Percentiles rank a stretch among this genome's conserved stretches.
Evolutionary conservation across 805 yeast species (phyloP).

Genomic region (Barnettozyma vustinii): DNA sequence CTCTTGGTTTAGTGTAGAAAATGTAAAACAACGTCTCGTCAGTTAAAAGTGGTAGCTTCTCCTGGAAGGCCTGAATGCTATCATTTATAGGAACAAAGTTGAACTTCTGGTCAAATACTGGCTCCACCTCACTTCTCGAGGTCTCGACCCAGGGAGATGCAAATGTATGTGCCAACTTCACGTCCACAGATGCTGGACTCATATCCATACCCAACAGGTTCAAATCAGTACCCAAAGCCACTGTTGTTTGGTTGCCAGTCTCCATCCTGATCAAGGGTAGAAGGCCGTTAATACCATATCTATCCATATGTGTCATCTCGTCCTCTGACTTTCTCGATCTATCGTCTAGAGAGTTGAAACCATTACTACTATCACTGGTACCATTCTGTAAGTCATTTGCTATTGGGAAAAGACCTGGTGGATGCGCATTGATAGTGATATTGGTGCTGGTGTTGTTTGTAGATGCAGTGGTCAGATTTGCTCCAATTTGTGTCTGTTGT

Average conservation of each 20-base stretch:
- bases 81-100: conserved; percentile 8
- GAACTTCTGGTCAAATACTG: conserved; percentile 63
- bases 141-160: conserved; percentile 97
- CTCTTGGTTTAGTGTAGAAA: conserved; percentile 90
- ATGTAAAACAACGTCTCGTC: conserved; percentile 93
- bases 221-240: conserved; percentile 73
- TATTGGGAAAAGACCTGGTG: conserved; percentile 8
- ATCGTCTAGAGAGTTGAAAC: not conserved
- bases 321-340: conserved; percentile 15
- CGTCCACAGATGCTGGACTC: conserved; percentile 28
- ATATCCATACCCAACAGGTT: conserved; percentile 62
- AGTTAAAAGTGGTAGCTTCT: conserved; percentile 57
- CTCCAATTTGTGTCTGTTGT: conserved; percentile 4
- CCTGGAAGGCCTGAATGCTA: conserved; percentile 18
- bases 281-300: conserved; percentile 65
- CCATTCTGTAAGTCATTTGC: conserved; percentile 3
- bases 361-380: not conserved
- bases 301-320: conserved; percentile 42
- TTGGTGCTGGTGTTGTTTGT: conserved; percentile 4
- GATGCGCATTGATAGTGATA: conserved; percentile 1
- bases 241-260: conserved; percentile 53
- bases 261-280: conserved; percentile 56
- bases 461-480: not conserved
- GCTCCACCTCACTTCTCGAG: conserved; percentile 84
- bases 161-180: conserved; percentile 53